Evolutionary conservation across 371 early-diverging fungal species (phyloP), one percentile per base, ranked within the genome.

Genomic region (Mortierella sp.): DNA sequence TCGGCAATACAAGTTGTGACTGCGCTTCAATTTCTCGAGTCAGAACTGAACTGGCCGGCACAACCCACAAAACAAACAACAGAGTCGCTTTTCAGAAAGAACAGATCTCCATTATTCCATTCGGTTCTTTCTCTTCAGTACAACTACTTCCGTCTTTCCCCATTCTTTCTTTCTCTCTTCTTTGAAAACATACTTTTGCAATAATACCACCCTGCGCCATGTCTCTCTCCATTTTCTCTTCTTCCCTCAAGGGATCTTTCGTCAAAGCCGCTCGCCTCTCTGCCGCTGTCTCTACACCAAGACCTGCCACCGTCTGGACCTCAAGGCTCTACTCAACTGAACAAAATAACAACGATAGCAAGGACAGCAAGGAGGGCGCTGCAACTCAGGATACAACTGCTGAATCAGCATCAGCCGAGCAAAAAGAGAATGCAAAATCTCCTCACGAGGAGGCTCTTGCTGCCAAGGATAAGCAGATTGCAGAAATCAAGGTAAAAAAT

Each of bases 401-500:
- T 28, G 61, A 22, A 52, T 47, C 62, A 45, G 67, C 36, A 15
- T 16, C 70, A 21, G 43, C 57, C 11, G 72, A 71, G 36, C 62
- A 36, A 36, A 45, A 47, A 15, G 72, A 78, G 19, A 61, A 75
- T 22, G 69, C n/a, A 48, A 71, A 80, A 63, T 15, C 67, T 58
- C 64, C 75, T 38, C 74, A 79, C 10, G 75, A 71, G 28, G 87
- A 88, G 70, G 83, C 84, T 60, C 64, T 92, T 61, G 90, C 90
- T 47, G 91, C 92, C 74, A 94, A 92, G 85, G 95, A 94, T 65
- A 92, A 94, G 84, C 91, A 94, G 84, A 89, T 95, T 62, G 87
- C 94, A 38, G 91, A 94, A 60, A 84, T 95, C 36, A 91, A 95
- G 92, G 96, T 95, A 87, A 65, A 40, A 48, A 52, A 5, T 3